These are phyloP conservation scores for Salvia splendens DNA, from an alignment of 257 asterid species.

Conservation along the genomic window DNA sequence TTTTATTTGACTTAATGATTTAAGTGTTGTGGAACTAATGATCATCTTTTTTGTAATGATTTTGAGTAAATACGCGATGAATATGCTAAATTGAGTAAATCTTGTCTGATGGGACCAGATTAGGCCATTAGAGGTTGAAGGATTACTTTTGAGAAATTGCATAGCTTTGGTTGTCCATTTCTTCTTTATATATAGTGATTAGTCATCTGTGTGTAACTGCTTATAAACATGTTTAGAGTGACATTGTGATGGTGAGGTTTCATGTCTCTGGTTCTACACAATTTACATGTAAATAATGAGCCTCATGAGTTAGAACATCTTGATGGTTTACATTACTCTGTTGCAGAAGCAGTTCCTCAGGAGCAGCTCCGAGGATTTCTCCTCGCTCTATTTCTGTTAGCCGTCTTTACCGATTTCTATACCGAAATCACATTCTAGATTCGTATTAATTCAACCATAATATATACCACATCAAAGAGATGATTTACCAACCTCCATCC, in stretches of 20 bases:
- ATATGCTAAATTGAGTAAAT: slow-evolving; percentile 2
- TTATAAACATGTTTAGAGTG: background rate
- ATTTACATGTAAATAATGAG: background rate
- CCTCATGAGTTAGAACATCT: too few relatives aligned
- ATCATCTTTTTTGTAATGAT: slow-evolving; percentile 30
- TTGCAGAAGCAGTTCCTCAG: slow-evolving; percentile 45
- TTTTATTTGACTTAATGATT: slow-evolving; percentile 26
- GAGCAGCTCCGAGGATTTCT: slow-evolving; percentile 34
- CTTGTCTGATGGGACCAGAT: slow-evolving; percentile 24
- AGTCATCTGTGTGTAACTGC: background rate
- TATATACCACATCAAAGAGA: too few relatives aligned
- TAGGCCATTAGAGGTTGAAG: slow-evolving; percentile 10
- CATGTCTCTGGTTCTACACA: background rate
- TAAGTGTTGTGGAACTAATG: slow-evolving; percentile 12
- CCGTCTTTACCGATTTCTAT: too few relatives aligned
- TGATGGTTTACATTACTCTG: background rate
- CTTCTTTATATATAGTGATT: background rate
- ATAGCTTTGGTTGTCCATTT: background rate
- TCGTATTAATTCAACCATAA: too few relatives aligned
- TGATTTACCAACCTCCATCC: too few relatives aligned
- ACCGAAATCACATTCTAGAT: too few relatives aligned
- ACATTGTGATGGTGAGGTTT: background rate
- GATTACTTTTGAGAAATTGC: background rate
- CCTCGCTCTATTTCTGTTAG: slow-evolving; percentile 44
- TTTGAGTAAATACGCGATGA: slow-evolving; percentile 4